phyloP scores from a whole-genome alignment of 306 rosid genomes.

The Cicer cuneatum region DNA sequence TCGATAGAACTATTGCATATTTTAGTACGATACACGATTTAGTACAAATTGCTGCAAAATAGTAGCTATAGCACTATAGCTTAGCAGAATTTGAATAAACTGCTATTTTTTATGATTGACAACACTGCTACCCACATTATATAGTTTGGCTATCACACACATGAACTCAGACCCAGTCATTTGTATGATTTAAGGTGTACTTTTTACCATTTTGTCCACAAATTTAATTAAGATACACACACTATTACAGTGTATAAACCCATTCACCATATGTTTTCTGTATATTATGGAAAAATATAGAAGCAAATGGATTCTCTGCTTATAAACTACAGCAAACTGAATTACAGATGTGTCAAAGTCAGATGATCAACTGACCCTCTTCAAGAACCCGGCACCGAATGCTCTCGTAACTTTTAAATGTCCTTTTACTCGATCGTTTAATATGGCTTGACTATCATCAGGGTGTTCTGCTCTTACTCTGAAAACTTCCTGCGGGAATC shows the following conservation, averaged over 20 bases:
- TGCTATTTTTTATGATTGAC: too few relatives aligned
- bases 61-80: too few relatives aligned
- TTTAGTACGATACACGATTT: too few relatives aligned
- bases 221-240: background rate
- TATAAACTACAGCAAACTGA: conserved; percentile 48
- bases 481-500: conserved; percentile 57
- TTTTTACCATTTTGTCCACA: background rate
- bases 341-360: conserved; percentile 51
- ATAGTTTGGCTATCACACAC: background rate
- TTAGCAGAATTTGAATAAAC: too few relatives aligned
- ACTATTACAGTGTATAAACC: background rate
- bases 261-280: background rate
- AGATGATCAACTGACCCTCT: conserved; percentile 64
- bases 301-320: conserved; percentile 39
- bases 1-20: too few relatives aligned
- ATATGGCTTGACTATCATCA: conserved; percentile 63
- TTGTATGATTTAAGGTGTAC: background rate
- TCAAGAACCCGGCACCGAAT: conserved; percentile 75
- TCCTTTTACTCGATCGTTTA: conserved; percentile 70
- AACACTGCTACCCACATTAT: too few relatives aligned
- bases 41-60: too few relatives aligned
- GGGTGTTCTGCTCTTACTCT: conserved; percentile 67
- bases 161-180: background rate
- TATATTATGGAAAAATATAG: background rate
- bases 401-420: conserved; percentile 76